phyloP scores from a whole-genome alignment of 345 rosid genomes.

The Eucalyptus viminalis region DNA sequence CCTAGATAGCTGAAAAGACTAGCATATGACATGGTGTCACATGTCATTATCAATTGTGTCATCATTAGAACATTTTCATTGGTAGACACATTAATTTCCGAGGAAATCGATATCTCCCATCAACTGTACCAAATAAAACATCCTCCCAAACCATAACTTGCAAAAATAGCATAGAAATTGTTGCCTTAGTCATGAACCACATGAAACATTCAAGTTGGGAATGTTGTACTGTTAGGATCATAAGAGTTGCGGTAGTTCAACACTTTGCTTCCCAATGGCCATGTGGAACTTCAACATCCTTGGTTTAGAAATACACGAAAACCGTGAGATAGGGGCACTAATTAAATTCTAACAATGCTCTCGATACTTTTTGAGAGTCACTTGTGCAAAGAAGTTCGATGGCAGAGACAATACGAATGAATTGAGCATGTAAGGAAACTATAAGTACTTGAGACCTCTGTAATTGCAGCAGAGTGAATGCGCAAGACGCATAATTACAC shows the following conservation, averaged over 20 bases:
- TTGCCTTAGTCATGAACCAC: not conserved
- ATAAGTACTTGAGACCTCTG: not conserved
- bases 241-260: not conserved
- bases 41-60: not conserved
- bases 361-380: not conserved
- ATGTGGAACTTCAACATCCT: not conserved
- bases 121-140: not conserved
- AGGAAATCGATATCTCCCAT: not conserved
- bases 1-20: not conserved
- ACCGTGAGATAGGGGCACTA: not conserved
- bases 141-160: not conserved
- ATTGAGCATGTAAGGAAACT: not conserved
- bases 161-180: not conserved
- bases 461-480: not conserved
- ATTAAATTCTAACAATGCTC: not conserved
- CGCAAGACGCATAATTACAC: not conserved
- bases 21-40: not conserved
- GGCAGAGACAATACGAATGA: not conserved
- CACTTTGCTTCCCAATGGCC: not conserved
- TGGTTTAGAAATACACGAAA: not conserved
- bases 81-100: not conserved
- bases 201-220: not conserved
- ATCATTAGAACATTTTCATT: no score
- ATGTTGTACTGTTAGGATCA: not conserved
- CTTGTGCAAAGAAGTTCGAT: not conserved